Evolutionary conservation across 1,139 yeast species (phyloP).

Genomic region (Nakaseomyces sp.): DNA sequence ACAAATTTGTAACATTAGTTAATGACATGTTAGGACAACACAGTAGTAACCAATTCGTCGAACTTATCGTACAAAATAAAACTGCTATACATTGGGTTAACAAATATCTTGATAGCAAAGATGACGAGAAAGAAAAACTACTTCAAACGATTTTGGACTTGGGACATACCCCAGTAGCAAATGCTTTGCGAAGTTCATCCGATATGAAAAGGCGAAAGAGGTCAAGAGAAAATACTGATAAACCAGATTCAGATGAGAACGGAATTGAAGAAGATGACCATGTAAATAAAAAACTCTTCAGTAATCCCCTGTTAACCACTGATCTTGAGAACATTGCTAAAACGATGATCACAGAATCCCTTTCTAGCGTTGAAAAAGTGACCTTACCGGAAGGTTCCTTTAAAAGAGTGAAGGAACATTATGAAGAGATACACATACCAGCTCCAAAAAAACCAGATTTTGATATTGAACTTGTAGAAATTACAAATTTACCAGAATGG

Average conservation of each 20-base stretch:
- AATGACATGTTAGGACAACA: background rate
- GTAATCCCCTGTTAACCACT: background rate
- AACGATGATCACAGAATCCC: background rate
- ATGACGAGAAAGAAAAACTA: background rate
- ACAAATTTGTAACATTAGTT: background rate
- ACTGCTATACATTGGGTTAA: background rate
- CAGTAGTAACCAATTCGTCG: background rate
- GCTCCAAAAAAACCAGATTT: constrained; percentile 47
- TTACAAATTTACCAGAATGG: constrained; percentile 70
- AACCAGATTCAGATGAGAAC: background rate
- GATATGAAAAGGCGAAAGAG: background rate
- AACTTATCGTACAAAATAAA: background rate
- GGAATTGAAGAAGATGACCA: background rate
- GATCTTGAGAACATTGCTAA: background rate
- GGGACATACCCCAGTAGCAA: no score
- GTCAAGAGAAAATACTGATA: background rate
- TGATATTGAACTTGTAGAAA: constrained; percentile 47
- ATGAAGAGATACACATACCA: constrained; percentile 86
- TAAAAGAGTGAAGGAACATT: constrained; percentile 60
- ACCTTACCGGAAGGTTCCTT: constrained; percentile 76
- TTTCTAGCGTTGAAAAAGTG: constrained; percentile 30
- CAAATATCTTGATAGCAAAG: background rate
- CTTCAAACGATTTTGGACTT: background rate
- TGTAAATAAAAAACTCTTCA: background rate
- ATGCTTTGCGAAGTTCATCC: background rate